Evolutionary conservation across 2,329 filamentous ascomycete species (phyloP), one percentile per base, ranked within the genome.

Genomic region (Penicillium occitanis): DNA sequence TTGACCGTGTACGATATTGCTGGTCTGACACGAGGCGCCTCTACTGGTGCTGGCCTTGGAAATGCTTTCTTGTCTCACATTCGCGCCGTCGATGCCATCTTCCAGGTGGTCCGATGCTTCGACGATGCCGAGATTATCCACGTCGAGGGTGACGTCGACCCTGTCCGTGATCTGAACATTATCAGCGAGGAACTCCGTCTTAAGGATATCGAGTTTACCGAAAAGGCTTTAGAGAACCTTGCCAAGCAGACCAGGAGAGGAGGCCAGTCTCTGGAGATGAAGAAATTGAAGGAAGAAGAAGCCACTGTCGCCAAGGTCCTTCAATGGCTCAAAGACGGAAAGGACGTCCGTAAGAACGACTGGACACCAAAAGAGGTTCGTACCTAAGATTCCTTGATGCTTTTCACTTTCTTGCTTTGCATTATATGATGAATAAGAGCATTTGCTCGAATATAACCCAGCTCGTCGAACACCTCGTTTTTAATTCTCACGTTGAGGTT

Each of bases 71-170:
- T 99, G 83, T 98, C 95, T 44, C 95, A 99, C 81, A 99, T 99
- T 74, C 92, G 96, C 78, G 95, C 95, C 64, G 93, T 97, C 80
- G 93, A 97, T 84, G 93, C 93, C 80, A 96, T 97, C 81, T 97
- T 97, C 86, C 92, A 97, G 81, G 93, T 97, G 53, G 93, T 97
- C 44, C 90, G 93, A 74, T 96, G 91, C 83, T 97, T 99, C 82
- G 96, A 99, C 77, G 95, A 99, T 85, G 95, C 94, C 67, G 95
- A 99, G 83, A 99, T 99, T 75, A 98, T 97, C 74, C 95, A 99
- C 86, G 93, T 99, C 71, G 96, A 99, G 85, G 96, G 95, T 78
- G 95, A 99, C 75, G 96, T 99, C 73, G 91, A 99, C 82, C 96
- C 95, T 40, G 87, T 91, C 68, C 90, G 95, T 77, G 95, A 99